These are phyloP conservation scores for Kodamaea arcana DNA, from an alignment of 1,139 yeast genomes.

Conservation along the genomic window DNA sequence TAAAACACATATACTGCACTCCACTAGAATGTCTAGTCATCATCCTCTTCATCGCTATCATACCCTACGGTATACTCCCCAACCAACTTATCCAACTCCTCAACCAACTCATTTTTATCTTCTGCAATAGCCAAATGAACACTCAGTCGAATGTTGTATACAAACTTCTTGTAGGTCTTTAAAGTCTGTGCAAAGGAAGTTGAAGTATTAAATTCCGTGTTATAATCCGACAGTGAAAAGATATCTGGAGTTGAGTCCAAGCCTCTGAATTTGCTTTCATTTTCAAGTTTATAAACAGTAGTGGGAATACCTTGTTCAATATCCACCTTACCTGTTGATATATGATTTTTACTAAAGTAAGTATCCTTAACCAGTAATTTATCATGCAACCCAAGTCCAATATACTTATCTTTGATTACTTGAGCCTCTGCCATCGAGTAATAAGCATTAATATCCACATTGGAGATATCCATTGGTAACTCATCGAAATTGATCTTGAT, in stretches of 20 bases:
- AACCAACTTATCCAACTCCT: slow-evolving; percentile 47
- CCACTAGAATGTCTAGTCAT: no score
- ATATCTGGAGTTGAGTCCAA: slow-evolving; percentile 34
- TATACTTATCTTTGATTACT: neutral
- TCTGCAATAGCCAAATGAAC: slow-evolving; percentile 39
- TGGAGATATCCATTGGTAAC: slow-evolving; percentile 6
- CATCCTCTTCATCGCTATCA: slow-evolving; percentile 35
- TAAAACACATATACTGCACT: no score
- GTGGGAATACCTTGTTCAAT: slow-evolving; percentile 11
- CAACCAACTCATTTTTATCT: slow-evolving; percentile 63
- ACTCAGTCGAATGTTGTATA: slow-evolving; percentile 33
- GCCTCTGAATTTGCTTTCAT: slow-evolving; percentile 11
- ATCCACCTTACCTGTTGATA: slow-evolving; percentile 8
- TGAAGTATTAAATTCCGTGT: slow-evolving; percentile 42
- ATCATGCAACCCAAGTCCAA: slow-evolving; percentile 10
- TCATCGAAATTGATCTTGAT: slow-evolving; percentile 16
- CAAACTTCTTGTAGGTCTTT: slow-evolving; percentile 43
- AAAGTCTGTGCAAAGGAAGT: slow-evolving; percentile 43
- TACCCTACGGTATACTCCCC: slow-evolving; percentile 58
- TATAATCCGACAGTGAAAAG: slow-evolving; percentile 11
- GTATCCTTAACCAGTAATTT: slow-evolving; percentile 4
- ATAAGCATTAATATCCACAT: slow-evolving; percentile 15
- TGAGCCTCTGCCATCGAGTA: slow-evolving; percentile 5
- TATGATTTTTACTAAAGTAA: slow-evolving; percentile 14
- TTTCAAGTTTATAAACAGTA: slow-evolving; percentile 15